These are phyloP conservation scores for Stachybotrys chlorohalonatus DNA, from an alignment of 2,329 filamentous ascomycete genomes.

Conservation along the genomic window DNA sequence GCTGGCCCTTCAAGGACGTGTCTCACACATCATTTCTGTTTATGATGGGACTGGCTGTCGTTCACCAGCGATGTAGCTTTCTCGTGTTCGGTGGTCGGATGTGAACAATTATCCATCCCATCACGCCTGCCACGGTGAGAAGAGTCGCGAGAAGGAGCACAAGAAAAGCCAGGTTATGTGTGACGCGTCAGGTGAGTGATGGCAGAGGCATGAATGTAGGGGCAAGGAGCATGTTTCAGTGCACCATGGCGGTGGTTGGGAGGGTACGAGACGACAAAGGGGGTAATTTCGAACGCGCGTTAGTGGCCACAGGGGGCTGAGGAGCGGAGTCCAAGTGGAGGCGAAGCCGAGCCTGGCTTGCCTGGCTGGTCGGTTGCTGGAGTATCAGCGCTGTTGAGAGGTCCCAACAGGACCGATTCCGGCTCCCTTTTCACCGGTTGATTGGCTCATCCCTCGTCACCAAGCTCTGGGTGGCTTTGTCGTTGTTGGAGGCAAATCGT, in stretches of 20 bases:
- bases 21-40: too few relatives aligned
- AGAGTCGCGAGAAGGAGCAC: too few relatives aligned
- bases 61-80: background rate
- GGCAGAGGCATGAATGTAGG: constrained; percentile 9
- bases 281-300: constrained; percentile 3
- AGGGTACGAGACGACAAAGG: constrained; percentile 3
- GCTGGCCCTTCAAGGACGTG: background rate
- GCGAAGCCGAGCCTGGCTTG: background rate
- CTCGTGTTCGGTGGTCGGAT: background rate
- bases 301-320: constrained; percentile 10
- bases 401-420: background rate
- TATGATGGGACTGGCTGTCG: too few relatives aligned
- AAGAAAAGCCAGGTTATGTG: constrained; percentile 3
- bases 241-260: constrained; percentile 12
- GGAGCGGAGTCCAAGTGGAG: background rate
- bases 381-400: background rate
- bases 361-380: background rate
- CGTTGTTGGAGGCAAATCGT: background rate
- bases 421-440: background rate
- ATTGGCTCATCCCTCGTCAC: background rate
- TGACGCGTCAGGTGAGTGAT: constrained; percentile 8
- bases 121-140: too few relatives aligned
- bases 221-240: constrained; percentile 16
- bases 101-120: background rate
- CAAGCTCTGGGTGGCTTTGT: background rate